Percentiles rank a stretch among this genome's conserved stretches.
phyloP scores from a whole-genome alignment of 371 early-diverging fungal species.

The Rhizopus arrhizus region DNA sequence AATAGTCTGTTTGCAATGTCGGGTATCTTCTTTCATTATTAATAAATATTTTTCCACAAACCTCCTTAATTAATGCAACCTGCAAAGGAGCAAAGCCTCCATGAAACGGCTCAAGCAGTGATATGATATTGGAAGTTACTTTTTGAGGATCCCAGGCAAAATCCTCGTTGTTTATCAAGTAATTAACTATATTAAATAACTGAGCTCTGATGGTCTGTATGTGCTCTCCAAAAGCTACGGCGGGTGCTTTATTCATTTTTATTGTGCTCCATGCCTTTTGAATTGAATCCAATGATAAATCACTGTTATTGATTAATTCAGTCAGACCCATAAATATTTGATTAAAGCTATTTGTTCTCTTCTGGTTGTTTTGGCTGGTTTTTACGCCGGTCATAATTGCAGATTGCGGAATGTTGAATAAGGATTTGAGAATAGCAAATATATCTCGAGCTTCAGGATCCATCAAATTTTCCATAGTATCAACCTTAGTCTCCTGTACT shows the following conservation, averaged over 20 bases:
- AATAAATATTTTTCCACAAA: not conserved
- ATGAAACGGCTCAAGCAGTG: not conserved
- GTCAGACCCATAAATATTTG: not conserved
- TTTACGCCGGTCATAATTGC: not conserved
- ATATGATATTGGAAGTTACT: not conserved
- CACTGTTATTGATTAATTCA: not conserved
- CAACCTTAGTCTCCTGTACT: not conserved
- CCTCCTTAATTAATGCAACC: not conserved
- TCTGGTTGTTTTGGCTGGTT: not conserved
- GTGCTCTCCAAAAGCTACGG: slow-evolving; percentile 54
- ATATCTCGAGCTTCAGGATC: not conserved
- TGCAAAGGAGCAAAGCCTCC: slow-evolving; percentile 5
- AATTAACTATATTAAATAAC: not conserved
- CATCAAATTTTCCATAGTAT: not conserved
- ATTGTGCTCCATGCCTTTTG: not conserved
- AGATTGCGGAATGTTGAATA: not conserved
- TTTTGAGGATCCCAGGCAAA: not conserved
- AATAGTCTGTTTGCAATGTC: not conserved
- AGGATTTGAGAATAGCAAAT: not conserved
- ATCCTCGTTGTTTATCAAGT: not conserved
- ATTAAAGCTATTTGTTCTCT: not conserved
- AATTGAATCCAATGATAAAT: not conserved
- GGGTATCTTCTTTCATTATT: not conserved
- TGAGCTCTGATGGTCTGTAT: slow-evolving; percentile 20
- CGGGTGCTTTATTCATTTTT: slow-evolving; percentile 33